Evolutionary conservation across 2,329 filamentous ascomycete genomes (phyloP).

Genomic region (Penicillium frequentans): DNA sequence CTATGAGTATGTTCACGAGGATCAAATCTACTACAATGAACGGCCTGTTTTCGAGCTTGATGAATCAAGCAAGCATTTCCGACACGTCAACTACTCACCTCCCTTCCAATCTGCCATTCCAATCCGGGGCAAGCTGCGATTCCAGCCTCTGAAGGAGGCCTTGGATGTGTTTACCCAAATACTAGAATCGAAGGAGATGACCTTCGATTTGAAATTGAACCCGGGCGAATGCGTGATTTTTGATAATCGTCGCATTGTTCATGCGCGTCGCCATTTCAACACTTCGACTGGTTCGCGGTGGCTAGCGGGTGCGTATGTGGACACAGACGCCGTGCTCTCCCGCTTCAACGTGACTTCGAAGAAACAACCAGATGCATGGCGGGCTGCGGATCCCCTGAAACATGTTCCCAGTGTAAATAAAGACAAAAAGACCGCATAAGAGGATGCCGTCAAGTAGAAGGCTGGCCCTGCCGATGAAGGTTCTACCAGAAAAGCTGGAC

Average conservation of each 20-base stretch:
- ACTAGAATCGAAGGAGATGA: constrained; percentile 56
- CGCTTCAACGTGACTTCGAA: constrained; percentile 44
- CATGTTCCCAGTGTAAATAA: not conserved
- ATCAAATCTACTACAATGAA: constrained; percentile 61
- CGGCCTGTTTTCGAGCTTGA: constrained; percentile 56
- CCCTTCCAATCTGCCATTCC: constrained; percentile 69
- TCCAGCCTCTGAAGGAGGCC: not conserved
- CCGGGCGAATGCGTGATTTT: constrained; percentile 93
- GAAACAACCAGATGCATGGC: constrained; percentile 6
- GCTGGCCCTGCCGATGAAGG: too few species aligned
- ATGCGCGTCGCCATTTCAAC: constrained; percentile 78
- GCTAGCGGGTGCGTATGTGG: constrained; percentile 83
- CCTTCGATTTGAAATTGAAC: constrained; percentile 71
- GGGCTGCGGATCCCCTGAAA: not conserved
- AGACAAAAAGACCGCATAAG: too few species aligned
- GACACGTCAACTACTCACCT: constrained; percentile 68
- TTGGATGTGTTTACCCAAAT: constrained; percentile 53
- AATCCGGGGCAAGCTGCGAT: not conserved
- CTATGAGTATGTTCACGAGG: constrained; percentile 69
- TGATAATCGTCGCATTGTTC: constrained; percentile 80
- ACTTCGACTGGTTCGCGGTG: constrained; percentile 65
- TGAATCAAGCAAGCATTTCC: constrained; percentile 27
- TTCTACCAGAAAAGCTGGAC: too few species aligned
- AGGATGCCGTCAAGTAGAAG: too few species aligned
- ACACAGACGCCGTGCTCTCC: constrained; percentile 61